Conservation (phyloP, 106 monocot species). For the Ottelia alismoides region DNA sequence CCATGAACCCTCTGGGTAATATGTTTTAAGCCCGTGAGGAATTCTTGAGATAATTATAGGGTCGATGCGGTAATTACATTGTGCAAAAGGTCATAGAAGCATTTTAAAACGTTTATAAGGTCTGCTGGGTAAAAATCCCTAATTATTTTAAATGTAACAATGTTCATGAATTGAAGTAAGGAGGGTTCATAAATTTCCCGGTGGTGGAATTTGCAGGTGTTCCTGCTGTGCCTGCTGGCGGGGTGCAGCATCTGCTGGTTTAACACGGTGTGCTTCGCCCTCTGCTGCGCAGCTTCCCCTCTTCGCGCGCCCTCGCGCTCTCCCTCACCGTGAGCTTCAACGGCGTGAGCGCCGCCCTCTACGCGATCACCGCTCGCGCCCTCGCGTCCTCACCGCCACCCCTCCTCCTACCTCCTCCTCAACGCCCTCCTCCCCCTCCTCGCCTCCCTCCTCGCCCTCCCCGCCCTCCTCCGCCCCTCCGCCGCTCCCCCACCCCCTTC, state of each 20-base stretch:
- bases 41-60: no score
- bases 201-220: constrained; percentile 53
- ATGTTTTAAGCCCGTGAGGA: no score
- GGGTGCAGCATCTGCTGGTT: constrained; percentile 91
- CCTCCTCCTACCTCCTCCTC: constrained; percentile 55
- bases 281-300: constrained; percentile 67
- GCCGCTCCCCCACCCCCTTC: constrained; percentile 11
- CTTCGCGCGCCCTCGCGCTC: constrained; percentile 47
- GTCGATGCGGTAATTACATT: no score
- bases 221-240: constrained; percentile 51
- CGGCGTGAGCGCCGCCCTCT: constrained; percentile 67
- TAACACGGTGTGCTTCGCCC: constrained; percentile 80
- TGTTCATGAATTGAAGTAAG: no score
- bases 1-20: no score
- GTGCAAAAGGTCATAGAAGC: no score
- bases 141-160: no score
- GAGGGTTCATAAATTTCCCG: no score
- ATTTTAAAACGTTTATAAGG: no score
- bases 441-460: constrained; percentile 33
- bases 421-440: constrained; percentile 56
- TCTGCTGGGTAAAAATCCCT: no score
- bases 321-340: constrained; percentile 82
- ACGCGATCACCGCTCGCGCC: constrained; percentile 47
- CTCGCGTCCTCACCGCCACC: constrained; percentile 19
- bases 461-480: constrained; percentile 53